Conservation (phyloP, 1,284 basidiomycete species). For the Pterulicium gracile region DNA sequence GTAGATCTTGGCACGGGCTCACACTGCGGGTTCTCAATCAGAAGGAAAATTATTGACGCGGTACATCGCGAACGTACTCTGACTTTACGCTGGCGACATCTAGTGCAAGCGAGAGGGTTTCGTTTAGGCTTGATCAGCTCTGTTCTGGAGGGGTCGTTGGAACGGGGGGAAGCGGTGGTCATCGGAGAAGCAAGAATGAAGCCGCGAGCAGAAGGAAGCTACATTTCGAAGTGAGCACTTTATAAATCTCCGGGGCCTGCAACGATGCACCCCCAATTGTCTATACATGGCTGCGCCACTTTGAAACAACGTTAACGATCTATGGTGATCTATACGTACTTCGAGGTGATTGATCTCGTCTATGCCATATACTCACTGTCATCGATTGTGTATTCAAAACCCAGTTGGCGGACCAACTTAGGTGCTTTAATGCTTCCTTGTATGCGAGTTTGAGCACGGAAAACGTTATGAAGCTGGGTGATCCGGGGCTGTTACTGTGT, state of each 20-base stretch:
- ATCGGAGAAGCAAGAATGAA: background rate
- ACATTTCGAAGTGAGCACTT: background rate
- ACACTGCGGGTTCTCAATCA: background rate
- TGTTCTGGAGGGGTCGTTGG: conserved; percentile 15
- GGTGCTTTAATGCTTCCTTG: too few relatives aligned
- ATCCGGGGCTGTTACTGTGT: too few relatives aligned
- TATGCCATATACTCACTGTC: too few relatives aligned
- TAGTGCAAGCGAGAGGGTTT: conserved; percentile 38
- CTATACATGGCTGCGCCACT: background rate
- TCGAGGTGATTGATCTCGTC: too few relatives aligned
- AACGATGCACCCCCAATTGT: background rate
- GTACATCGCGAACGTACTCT: conserved; percentile 24
- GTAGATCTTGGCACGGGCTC: conserved; percentile 1
- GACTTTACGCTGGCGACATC: conserved; percentile 42
- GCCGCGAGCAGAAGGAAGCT: background rate
- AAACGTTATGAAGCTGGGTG: too few relatives aligned
- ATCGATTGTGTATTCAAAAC: too few relatives aligned
- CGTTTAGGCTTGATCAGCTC: conserved; percentile 24
- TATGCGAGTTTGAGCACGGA: too few relatives aligned
- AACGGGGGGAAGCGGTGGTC: conserved; percentile 4
- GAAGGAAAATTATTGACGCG: conserved; percentile 5
- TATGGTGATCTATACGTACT: too few relatives aligned
- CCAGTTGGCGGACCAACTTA: too few relatives aligned
- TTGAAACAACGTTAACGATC: too few relatives aligned
- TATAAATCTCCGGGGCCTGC: background rate